phyloP scores from a whole-genome alignment of 31 red algal genomes.

The Porphyra umbilicalis region DNA sequence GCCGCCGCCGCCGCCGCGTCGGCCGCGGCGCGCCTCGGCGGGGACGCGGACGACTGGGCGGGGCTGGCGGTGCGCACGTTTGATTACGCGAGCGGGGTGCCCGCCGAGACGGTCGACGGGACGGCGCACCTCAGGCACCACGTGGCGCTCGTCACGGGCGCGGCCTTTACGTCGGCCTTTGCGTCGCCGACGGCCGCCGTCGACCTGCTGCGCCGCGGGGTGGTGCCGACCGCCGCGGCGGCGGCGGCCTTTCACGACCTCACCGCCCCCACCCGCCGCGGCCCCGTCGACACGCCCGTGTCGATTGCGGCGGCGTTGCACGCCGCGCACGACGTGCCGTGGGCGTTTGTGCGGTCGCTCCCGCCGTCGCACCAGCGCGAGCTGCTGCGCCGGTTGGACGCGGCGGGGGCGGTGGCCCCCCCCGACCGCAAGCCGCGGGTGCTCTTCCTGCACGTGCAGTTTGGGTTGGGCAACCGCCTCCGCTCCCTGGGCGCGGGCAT shows the following conservation, averaged over 20 bases:
- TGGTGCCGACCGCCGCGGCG: not conserved
- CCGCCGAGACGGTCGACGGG: not conserved
- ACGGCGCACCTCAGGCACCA: not conserved
- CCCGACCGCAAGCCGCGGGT: conserved; percentile 22
- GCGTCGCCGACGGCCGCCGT: not conserved
- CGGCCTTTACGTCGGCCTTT: not conserved
- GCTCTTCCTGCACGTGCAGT: conserved; percentile 68
- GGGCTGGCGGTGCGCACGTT: not conserved
- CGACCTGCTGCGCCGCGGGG: not conserved
- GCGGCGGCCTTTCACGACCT: not conserved
- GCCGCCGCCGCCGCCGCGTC: not conserved
- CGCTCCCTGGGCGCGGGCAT: conserved; percentile 56
- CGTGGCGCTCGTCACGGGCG: not conserved
- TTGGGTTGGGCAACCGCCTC: conserved; percentile 23
- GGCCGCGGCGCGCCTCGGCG: not conserved
- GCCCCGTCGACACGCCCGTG: not conserved
- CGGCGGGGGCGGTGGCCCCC: not conserved
- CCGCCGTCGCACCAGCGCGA: not conserved
- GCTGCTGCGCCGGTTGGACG: not conserved
- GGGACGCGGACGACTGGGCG: not conserved
- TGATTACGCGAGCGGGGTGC: not conserved
- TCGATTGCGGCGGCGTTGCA: not conserved
- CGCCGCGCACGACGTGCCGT: not conserved
- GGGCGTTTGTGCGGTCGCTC: not conserved
- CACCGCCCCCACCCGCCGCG: not conserved